A percentile compares a stretch with the other conserved stretches of the same genome.
These are phyloP conservation scores for Phlebiopsis gigantea DNA, from an alignment of 768 basidiomycete species.

Conservation along the genomic window DNA sequence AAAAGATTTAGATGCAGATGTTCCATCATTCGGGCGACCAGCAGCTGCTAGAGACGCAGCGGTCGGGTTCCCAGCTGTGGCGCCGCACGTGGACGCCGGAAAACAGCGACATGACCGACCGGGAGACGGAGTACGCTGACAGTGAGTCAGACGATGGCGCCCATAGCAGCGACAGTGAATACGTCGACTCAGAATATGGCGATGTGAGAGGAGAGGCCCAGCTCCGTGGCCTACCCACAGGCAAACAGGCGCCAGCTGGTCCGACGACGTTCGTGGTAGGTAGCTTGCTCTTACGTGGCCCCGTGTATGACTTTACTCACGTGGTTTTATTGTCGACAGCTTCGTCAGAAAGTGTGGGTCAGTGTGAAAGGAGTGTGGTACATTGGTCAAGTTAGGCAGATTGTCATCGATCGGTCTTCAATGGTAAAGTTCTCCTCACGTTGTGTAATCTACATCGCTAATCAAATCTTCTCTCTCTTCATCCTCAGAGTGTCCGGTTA, in stretches of 20 bases:
- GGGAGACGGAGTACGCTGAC: background rate
- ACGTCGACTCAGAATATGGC: slow-evolving; percentile 7
- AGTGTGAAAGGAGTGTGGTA: slow-evolving; percentile 10
- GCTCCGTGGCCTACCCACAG: background rate
- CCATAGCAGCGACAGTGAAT: background rate
- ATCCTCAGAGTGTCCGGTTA: slow-evolving; percentile 4
- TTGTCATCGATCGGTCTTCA: background rate
- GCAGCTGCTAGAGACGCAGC: background rate
- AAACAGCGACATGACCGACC: slow-evolving; percentile 7
- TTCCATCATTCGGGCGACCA: background rate
- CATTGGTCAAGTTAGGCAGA: slow-evolving; percentile 2
- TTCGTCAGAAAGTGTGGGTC: slow-evolving; percentile 11
- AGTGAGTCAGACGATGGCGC: background rate
- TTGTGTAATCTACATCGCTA: background rate
- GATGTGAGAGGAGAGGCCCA: background rate
- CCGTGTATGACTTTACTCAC: background rate
- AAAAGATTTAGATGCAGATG: background rate
- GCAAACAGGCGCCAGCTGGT: background rate
- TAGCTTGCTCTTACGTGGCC: background rate
- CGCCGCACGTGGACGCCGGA: slow-evolving; percentile 5
- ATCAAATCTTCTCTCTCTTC: background rate
- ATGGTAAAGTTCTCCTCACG: slow-evolving; percentile 1
- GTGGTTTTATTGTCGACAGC: background rate
- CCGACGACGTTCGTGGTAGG: background rate
- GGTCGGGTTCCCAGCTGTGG: slow-evolving; percentile 11